Evolutionary conservation across 352 stramenopile genomes (phyloP), one percentile per base, ranked within the genome.

Genomic region (Phytophthora ohioensis): DNA sequence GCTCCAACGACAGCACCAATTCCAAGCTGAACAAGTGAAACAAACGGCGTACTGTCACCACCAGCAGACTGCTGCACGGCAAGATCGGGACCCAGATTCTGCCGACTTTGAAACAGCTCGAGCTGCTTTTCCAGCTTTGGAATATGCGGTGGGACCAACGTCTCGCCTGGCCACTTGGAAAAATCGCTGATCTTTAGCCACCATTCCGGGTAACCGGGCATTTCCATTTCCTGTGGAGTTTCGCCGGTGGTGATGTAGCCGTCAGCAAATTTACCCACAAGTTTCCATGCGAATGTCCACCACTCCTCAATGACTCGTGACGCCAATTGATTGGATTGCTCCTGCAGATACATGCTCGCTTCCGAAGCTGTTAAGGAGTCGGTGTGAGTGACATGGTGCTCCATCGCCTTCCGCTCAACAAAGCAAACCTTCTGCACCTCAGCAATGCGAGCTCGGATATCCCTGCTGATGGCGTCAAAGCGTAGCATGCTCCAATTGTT

Each of bases 401-500:
- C 73, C 58, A 78, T 81, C 7, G 34, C 17, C 13, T 61, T 67
- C 5, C 58, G 61, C 39, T 76, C 39, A 0, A 55, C 68, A 48
- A 90, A 88, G 21, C 76, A 82, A 49, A 63, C 59, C 3, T 68
- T 67, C 63, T 94, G 81, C 30, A 91, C 48, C 10, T 67, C 47
- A 41, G 48, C 55, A 15, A 90, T 82, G 15, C 78, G 55, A 3
- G 43, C 53, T n/a, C 73, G 73, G 30, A 94, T 79, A 27, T 93
- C 85, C 34, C 60, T 78, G 68, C 84, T 91, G 60, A 96, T 94
- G 9, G 76, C 74, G 57, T 92, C 81, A 79, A 91, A 96, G 45
- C 87, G 86, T 41, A 96, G 69, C 65, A 93, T 71, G 53, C 88
- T 93, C 88, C 87, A 94, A 55, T 96, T 94, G 78, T 93, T 93